These are phyloP conservation scores for Anthracocystis walkeri DNA, from an alignment of 1,284 basidiomycete species.

Conservation along the genomic window DNA sequence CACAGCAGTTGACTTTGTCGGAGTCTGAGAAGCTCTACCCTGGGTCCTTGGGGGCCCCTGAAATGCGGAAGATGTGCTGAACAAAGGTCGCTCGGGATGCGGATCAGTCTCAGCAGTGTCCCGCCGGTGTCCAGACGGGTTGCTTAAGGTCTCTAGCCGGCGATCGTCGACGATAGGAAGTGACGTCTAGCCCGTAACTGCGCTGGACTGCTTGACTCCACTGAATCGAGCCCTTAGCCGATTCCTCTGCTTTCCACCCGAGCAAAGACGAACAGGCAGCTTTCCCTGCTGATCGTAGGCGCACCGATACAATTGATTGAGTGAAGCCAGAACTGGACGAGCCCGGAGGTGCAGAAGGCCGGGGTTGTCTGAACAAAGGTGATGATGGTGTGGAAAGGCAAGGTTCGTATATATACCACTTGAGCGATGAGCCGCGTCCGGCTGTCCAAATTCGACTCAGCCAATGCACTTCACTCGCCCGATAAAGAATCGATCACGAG, in stretches of 20 bases:
- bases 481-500: slow-evolving; percentile 23
- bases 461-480: slow-evolving; percentile 20
- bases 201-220: neutral
- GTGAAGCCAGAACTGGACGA: slow-evolving; percentile 13
- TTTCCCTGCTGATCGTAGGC: neutral
- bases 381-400: slow-evolving; percentile 16
- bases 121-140: neutral
- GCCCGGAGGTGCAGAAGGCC: slow-evolving; percentile 21
- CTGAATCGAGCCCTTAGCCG: neutral
- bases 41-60: neutral
- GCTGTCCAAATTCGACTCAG: slow-evolving; percentile 20
- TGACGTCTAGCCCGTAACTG: neutral
- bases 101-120: neutral
- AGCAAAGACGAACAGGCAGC: neutral
- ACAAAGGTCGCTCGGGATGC: neutral
- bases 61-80: neutral
- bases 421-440: slow-evolving; percentile 36
- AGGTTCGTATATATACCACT: slow-evolving; percentile 34
- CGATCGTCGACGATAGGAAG: neutral
- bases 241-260: neutral
- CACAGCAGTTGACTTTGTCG: neutral
- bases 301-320: slow-evolving; percentile 12
- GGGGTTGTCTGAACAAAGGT: slow-evolving; percentile 10
- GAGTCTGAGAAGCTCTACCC: neutral
- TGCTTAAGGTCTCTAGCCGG: neutral